phyloP scores from a whole-genome alignment of 1,139 yeast genomes.

The Petasospora fabianii region DNA sequence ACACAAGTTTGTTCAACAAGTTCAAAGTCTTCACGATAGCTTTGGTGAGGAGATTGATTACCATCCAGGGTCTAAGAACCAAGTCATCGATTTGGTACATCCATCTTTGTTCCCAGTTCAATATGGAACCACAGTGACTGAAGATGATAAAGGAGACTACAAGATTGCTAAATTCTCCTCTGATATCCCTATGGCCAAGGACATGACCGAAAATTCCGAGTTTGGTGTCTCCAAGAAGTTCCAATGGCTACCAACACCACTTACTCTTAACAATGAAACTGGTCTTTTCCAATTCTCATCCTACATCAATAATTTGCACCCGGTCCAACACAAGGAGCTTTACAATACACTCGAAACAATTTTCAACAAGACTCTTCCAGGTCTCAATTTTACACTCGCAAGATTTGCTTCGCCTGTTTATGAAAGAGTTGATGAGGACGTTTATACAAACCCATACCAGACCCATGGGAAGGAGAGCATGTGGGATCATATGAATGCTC shows the following conservation, averaged over 20 bases:
- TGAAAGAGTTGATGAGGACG: constrained; percentile 3
- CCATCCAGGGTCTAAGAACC: constrained; percentile 11
- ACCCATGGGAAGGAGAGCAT: not conserved
- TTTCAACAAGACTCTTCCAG: constrained; percentile 8
- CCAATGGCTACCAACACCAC: constrained; percentile 8
- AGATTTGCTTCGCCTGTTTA: constrained; percentile 5
- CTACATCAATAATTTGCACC: constrained; percentile 10
- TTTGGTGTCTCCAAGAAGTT: constrained; percentile 3
- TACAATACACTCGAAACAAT: constrained; percentile 1
- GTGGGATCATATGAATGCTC: not conserved
- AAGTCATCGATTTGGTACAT: constrained; percentile 10
- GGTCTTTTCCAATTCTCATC: constrained; percentile 2
- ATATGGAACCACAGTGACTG: constrained; percentile 8
- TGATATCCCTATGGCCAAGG: constrained; percentile 1
- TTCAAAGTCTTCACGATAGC: constrained; percentile 2
- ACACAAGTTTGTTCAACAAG: not conserved
- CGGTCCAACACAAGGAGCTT: constrained; percentile 2
- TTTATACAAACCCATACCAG: constrained; percentile 1
- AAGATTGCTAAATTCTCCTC: not conserved
- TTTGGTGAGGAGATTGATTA: constrained; percentile 8
- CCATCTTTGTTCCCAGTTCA: constrained; percentile 11
- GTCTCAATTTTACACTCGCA: constrained; percentile 3
- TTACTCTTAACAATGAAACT: not conserved
- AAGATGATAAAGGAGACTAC: not conserved
- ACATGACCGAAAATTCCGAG: not conserved